Evolutionary conservation across 345 rosid species (phyloP), one percentile per base, ranked within the genome.

Genomic region (Chamaenerion angustifolium): DNA sequence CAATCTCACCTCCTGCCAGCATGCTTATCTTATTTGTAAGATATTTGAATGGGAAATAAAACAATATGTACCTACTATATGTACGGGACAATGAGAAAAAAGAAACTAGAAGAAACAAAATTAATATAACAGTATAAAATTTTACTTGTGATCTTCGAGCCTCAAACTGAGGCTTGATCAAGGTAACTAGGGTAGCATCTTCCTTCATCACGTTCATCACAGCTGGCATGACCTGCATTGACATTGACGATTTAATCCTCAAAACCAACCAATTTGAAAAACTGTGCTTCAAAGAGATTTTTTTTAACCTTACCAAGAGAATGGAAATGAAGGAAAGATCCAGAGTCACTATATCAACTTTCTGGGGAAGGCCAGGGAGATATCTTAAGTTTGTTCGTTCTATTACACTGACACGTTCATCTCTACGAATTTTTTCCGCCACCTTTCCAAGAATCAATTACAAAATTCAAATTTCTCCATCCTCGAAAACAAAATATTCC

Each of bases 251-350:
- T 45, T 18, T 3, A 0, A 11, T 19, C 27, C 11, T 23, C 46
- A 48, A 16, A 54, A 19, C 46, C 2, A 15, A 14, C 1, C 3
- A 14, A 16, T 27, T 12, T 17, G 48, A 7, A 17, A 25, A 0
- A 43, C 6, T 12, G 44, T 16, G 10, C 12, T 40, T 19, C 43
- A 12, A 42, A 10, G 13, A 37, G 21, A 18, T 12, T 14, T 53
- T 51, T n/a, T 56, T 46, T 54, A 64, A 52, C 57, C 64, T 54
- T 67, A 87, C 96, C 90, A 68, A 49, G 60, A 87, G 87, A 65
- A 87, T 78, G 43, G 96, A 87, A 61, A 92, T 92, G 74, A 92
- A 92, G 0, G 98, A 87, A 55, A 92, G 98, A 64, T 92, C 96
- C 43, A 92, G 67, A 46, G 98, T 92, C 64, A 82, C 98, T 67